A percentile compares a stretch with the other conserved stretches of the same genome.
phyloP scores from a whole-genome alignment of 2,329 filamentous ascomycete species.

The Aureobasidium sp. region DNA sequence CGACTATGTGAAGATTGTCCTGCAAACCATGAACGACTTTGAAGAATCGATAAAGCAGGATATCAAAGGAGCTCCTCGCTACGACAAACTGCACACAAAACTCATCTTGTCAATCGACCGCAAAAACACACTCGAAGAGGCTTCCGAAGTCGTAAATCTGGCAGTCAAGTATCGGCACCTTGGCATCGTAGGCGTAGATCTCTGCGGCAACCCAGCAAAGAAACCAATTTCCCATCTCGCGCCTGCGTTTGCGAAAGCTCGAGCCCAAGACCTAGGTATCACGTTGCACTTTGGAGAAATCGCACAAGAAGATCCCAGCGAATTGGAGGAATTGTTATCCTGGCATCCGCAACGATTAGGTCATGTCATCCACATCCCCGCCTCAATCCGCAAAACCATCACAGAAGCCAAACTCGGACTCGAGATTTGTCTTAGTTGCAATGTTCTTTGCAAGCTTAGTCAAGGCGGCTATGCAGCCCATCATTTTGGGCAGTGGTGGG shows the following conservation, averaged over 20 bases:
- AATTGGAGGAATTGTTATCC: constrained; percentile 57
- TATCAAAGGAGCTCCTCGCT: not conserved
- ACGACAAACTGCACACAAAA: constrained; percentile 47
- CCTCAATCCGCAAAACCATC: not conserved
- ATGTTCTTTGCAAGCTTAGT: constrained; percentile 69
- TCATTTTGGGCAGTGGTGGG: constrained; percentile 69
- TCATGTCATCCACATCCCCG: constrained; percentile 55
- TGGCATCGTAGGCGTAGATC: constrained; percentile 66
- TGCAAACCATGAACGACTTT: constrained; percentile 54
- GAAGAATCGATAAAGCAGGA: constrained; percentile 25
- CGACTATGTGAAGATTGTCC: constrained; percentile 59
- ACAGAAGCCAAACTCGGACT: constrained; percentile 49
- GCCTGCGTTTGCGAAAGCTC: constrained; percentile 53
- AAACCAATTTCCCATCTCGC: constrained; percentile 56
- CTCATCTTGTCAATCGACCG: constrained; percentile 73
- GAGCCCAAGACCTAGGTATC: constrained; percentile 49
- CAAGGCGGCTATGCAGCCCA: constrained; percentile 58
- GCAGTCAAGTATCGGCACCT: constrained; percentile 48
- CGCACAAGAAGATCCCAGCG: constrained; percentile 48
- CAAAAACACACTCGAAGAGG: constrained; percentile 52
- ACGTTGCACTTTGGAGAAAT: constrained; percentile 77
- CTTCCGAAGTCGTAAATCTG: constrained; percentile 57
- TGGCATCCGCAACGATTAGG: constrained; percentile 65
- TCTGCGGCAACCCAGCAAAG: constrained; percentile 67
- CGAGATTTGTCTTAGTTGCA: constrained; percentile 74